Conservation (phyloP, 805 yeast genomes). For the Saccharomycopsis guyanensis region DNA sequence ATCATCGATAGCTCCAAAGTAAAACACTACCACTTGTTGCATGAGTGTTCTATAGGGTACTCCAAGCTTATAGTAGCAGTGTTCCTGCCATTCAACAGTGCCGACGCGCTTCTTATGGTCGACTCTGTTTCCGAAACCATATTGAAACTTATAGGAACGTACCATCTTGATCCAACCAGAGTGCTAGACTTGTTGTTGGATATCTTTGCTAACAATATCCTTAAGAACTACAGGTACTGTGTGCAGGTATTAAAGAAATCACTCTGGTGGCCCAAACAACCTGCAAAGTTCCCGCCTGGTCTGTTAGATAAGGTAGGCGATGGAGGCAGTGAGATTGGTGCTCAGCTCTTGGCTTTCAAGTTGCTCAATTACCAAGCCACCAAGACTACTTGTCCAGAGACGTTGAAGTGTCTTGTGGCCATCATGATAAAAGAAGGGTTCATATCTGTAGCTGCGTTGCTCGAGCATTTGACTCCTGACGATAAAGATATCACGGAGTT, state of each 20-base stretch:
- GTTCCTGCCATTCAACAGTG: conserved; percentile 33
- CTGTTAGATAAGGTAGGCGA: conserved; percentile 28
- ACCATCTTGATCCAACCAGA: conserved; percentile 63
- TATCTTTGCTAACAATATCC: conserved; percentile 39
- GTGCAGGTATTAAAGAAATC: conserved; percentile 45
- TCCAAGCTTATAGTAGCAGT: conserved; percentile 51
- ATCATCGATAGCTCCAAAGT: conserved; percentile 24
- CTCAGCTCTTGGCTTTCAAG: conserved; percentile 46
- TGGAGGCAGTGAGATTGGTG: conserved; percentile 53
- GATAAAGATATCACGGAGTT: conserved; percentile 39
- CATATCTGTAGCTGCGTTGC: conserved; percentile 55
- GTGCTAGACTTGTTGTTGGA: conserved; percentile 57
- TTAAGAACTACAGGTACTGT: conserved; percentile 38
- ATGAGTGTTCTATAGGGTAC: conserved; percentile 76
- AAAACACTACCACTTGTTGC: conserved; percentile 55
- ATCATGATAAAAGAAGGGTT: conserved; percentile 59
- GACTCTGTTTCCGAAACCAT: conserved; percentile 40
- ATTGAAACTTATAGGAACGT: conserved; percentile 62
- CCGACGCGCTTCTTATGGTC: conserved; percentile 35
- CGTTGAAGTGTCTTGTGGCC: conserved; percentile 39
- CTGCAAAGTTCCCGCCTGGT: neutral
- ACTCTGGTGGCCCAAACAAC: conserved; percentile 56
- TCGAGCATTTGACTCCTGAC: conserved; percentile 46
- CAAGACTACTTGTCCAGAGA: conserved; percentile 34
- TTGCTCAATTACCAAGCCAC: conserved; percentile 26